Evolutionary conservation across 805 yeast genomes (phyloP).

Genomic region (Sungouiella thailandica): DNA sequence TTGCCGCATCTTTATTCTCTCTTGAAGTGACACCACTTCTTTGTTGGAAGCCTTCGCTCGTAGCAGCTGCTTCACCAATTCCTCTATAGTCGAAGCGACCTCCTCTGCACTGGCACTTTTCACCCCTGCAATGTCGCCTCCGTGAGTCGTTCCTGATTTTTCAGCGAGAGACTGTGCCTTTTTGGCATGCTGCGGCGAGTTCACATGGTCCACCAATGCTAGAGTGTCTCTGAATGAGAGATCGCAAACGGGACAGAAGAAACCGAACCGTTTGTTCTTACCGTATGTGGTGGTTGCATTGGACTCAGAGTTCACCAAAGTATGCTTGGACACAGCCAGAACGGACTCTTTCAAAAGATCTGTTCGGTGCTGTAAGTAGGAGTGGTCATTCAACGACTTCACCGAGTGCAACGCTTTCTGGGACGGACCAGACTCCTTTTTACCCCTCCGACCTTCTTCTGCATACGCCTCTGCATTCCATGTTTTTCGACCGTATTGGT

Average conservation of each 20-base stretch:
- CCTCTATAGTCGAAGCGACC: constrained; percentile 26
- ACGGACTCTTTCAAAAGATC: constrained; percentile 27
- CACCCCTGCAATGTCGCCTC: constrained; percentile 23
- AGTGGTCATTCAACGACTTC: constrained; percentile 4
- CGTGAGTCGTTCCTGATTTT: constrained; percentile 3
- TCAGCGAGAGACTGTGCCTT: constrained; percentile 25
- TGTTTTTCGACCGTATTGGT: constrained; percentile 58
- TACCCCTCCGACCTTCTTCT: constrained; percentile 35
- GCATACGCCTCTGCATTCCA: constrained; percentile 72
- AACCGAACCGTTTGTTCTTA: constrained; percentile 67
- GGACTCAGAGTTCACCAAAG: constrained; percentile 24
- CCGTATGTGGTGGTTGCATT: constrained; percentile 15
- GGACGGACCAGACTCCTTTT: constrained; percentile 5
- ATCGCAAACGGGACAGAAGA: constrained; percentile 76
- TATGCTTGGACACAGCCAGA: constrained; percentile 29
- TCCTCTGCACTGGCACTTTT: constrained; percentile 31
- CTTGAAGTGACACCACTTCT: constrained; percentile 27
- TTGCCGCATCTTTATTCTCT: constrained; percentile 37
- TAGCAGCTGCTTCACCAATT: constrained; percentile 23
- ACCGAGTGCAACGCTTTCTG: constrained; percentile 3
- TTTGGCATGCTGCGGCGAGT: constrained; percentile 57
- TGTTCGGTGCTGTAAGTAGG: constrained; percentile 25
- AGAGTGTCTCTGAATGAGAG: constrained; percentile 78
- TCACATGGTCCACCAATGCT: constrained; percentile 78
- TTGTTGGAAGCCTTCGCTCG: constrained; percentile 6